Base-by-base conservation (phyloP, 1,284 basidiomycete genomes). In the Inonotus obliquus region DNA sequence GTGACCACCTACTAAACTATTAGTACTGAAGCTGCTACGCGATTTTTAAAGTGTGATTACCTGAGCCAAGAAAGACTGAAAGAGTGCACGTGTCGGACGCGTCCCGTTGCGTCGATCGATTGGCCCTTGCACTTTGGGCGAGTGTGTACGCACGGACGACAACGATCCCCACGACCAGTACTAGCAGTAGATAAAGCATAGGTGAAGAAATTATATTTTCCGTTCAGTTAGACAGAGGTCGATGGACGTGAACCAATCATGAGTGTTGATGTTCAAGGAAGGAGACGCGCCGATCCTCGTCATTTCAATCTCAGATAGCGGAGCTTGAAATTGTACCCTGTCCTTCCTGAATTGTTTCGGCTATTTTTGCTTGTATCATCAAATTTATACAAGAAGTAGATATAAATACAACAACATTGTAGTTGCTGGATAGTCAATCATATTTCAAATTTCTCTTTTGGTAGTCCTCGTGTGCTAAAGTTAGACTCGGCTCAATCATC, bases 1-100 rank as follows among this genome's bases (percentile, higher is more conserved):
- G 75, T 99, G 97, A 0, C 97, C 97, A 32, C 97, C 96, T 96
- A 27, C 58, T 51, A 60, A 59, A 25, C 25, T 25, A n/a, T 53
- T 23, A 65, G 61, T 51, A 60, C 49, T n/a, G 54, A 38, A 29
- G 10, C 17, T 21, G n/a, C 29, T 10, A 19, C 27, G 19, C 7
- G 17, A 10, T 17, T 27, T 45, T 32, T 52, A 59, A 25, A 51
- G 60, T 41, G 29, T 19, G 69, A 74, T 59, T 47, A 82, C 82
- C 83, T 63, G 85, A 86, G 25, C 85, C 85, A 9, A 87, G 76
- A 68, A 87, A 83, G 54, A 85, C 75, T 11, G 77, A 83, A 23
- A 87, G 66, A 1, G 69, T 69, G 58, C 78, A 78, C 57, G 54
- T 63, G 48, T 59, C 44, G 10, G 51, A 48, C 53, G 51, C 45